Conservation (phyloP, 169 alveolate genomes). For the Plasmodium coatneyi region DNA sequence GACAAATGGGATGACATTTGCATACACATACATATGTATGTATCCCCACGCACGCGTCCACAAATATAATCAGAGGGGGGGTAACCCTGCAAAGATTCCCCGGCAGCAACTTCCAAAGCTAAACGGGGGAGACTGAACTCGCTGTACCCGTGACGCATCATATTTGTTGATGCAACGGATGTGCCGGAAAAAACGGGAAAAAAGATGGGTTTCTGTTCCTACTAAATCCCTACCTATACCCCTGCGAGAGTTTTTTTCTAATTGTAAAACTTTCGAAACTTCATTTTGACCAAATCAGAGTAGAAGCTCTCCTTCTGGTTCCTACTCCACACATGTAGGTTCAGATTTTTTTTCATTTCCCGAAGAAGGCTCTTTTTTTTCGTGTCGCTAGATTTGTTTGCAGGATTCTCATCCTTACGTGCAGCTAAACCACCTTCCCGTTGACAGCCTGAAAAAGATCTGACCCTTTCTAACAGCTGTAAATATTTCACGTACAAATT, state of each 20-base stretch:
- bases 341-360: slow-evolving; percentile 41
- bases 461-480: neutral
- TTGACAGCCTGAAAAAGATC: neutral
- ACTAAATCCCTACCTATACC: too few species aligned
- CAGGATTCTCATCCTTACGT: neutral
- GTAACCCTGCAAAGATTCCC: neutral
- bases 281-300: slow-evolving; percentile 9
- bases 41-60: neutral
- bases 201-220: neutral
- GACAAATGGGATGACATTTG: neutral
- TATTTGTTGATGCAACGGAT: neutral
- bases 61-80: neutral
- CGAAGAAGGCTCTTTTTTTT: slow-evolving; percentile 12
- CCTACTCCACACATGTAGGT: slow-evolving; percentile 48
- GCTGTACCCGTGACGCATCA: neutral
- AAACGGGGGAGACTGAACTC: neutral
- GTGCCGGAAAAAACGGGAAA: neutral
- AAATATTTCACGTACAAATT: slow-evolving; percentile 36
- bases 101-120: neutral
- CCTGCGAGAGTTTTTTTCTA: neutral
- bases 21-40: neutral
- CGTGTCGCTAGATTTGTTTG: neutral
- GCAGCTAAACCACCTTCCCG: neutral
- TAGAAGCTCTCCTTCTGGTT: slow-evolving; percentile 27
- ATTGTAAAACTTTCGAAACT: slow-evolving; percentile 61